Conservation (phyloP, 116 monocot species). For the Cymodocea nodosa region DNA sequence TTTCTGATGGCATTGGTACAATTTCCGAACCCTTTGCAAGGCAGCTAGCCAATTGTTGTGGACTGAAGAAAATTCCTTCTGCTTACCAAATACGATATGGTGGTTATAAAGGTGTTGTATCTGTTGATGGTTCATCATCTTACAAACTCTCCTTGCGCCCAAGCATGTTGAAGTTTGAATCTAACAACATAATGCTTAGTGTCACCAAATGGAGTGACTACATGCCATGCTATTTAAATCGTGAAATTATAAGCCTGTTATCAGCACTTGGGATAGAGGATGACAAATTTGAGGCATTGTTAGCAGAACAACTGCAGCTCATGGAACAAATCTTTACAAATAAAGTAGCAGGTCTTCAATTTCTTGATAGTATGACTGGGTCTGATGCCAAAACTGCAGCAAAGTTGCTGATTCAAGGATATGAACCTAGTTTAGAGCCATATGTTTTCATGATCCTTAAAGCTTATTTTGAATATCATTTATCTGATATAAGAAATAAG, state of each 20-base stretch:
- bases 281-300: slow-evolving; percentile 52
- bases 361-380: slow-evolving; percentile 39
- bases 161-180: slow-evolving; percentile 93
- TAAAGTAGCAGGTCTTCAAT: slow-evolving; percentile 42
- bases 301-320: slow-evolving; percentile 30
- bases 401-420: slow-evolving; percentile 64
- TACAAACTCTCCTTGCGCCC: slow-evolving; percentile 71
- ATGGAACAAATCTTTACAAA: slow-evolving; percentile 43
- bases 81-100: slow-evolving; percentile 98
- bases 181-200: slow-evolving; percentile 62
- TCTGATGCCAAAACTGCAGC: slow-evolving; percentile 30
- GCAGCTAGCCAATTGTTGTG: slow-evolving; percentile 54
- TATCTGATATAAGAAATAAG: slow-evolving; percentile 64
- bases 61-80: slow-evolving; percentile 49
- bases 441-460: slow-evolving; percentile 70
- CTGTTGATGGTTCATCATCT: slow-evolving; percentile 54
- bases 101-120: slow-evolving; percentile 89
- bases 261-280: slow-evolving; percentile 74
- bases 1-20: slow-evolving; percentile 97
- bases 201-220: slow-evolving; percentile 71
- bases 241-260: slow-evolving; percentile 77
- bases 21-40: slow-evolving; percentile 66
- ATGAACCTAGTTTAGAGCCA: slow-evolving; percentile 62
- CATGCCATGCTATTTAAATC: slow-evolving; percentile 71
- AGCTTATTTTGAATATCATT: slow-evolving; percentile 49